Evolutionary conservation across 1,284 basidiomycete genomes (phyloP), one percentile per base, ranked within the genome.

Genomic region (Volvariella surrecta): DNA sequence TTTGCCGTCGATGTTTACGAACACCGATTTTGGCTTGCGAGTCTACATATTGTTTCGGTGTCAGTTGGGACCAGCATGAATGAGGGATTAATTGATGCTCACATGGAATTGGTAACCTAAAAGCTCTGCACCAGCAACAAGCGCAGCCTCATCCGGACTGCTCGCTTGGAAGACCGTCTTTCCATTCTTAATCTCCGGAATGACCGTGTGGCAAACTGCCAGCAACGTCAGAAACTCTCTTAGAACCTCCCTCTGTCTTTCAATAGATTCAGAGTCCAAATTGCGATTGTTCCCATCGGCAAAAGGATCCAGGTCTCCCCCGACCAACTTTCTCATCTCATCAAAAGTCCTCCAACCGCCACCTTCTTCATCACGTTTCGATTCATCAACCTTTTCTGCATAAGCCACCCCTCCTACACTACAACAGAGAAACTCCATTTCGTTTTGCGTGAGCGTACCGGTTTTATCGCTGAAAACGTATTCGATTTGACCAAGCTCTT

Each of bases 401-500:
- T 97, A 99, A 18, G 84, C 84, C 4, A 85, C 76, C 2, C 96
- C 96, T 13, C 77, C 92, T 45, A 99, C 83, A 39, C 81, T 87
- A 57, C 89, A 96, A 60, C 89, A 87, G 19, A 82, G 79, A 64
- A 99, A 99, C 64, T 98, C 93, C 96, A 99, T 99, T 64, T 96
- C 89, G 65, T 99, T 99, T 47, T 91, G 78, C 2, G 95, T 99
- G 28, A 99, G 71, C 0, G 96, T 99, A 3, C 95, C 95, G 0
- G 95, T 99, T 70, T 99, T 99, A 72, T 99, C 96, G 43, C 89
- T 93, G 65, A 99, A 99, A 20, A 99, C 91, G 61, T 95, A 99
- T 65, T 96, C 92, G 52, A 99, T 98, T 63, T 98, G 95, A 0
- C 96, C 96, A 9, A 99, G 82, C 59, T 99, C 96, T 63, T 99